phyloP scores from a whole-genome alignment of 1,139 yeast species.

The Lodderomyces beijingensis region DNA sequence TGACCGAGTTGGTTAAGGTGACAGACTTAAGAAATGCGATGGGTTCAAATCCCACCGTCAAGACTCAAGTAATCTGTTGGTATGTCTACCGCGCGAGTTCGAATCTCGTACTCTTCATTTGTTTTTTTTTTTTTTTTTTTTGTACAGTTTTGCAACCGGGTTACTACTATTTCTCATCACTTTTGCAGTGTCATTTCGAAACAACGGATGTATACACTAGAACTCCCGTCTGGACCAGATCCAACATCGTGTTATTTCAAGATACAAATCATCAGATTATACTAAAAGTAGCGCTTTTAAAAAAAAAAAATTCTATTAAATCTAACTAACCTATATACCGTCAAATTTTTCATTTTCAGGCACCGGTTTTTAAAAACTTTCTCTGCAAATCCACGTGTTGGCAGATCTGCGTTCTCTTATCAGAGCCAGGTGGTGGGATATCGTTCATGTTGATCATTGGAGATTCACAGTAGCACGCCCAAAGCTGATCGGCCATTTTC shows the following conservation, averaged over 20 bases:
- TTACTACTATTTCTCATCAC: no score
- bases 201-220: no score
- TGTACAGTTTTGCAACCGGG: background rate
- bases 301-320: no score
- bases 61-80: constrained; percentile 10
- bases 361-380: constrained; percentile 14
- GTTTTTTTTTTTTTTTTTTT: constrained; percentile 3
- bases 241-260: no score
- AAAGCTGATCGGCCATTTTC: constrained; percentile 21
- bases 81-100: constrained; percentile 12
- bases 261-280: no score
- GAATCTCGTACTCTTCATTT: constrained; percentile 12
- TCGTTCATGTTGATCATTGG: constrained; percentile 17
- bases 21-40: constrained; percentile 9
- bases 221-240: no score
- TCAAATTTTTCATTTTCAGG: no score
- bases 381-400: constrained; percentile 22
- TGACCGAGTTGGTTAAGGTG: constrained; percentile 14
- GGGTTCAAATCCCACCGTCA: constrained; percentile 2
- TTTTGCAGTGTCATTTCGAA: no score
- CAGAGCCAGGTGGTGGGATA: constrained; percentile 20
- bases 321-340: no score
- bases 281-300: no score
- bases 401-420: constrained; percentile 23
- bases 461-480: constrained; percentile 27